A percentile compares a stretch with the other conserved stretches of the same genome.
These are phyloP conservation scores for Cucurbita moschata DNA, from an alignment of 306 rosid genomes.

Conservation along the genomic window DNA sequence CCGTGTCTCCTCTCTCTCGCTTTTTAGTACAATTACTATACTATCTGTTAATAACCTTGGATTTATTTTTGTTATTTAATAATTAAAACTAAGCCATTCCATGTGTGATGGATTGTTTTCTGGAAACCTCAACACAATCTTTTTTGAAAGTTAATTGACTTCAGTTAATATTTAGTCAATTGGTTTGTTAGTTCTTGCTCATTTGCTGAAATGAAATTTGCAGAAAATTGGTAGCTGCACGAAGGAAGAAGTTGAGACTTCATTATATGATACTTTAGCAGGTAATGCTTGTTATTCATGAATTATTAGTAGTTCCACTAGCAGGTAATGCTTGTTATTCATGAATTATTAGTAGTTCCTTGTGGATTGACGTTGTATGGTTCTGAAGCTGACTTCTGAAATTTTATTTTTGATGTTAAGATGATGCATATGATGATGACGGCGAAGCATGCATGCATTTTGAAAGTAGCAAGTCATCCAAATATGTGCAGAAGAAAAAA, in stretches of 20 bases:
- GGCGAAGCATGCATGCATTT: slow-evolving; percentile 60
- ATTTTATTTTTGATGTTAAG: slow-evolving; percentile 49
- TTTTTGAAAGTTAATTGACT: not conserved
- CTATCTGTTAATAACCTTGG: not conserved
- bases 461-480: slow-evolving; percentile 46
- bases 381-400: slow-evolving; percentile 9
- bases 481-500: slow-evolving; percentile 44
- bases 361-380: slow-evolving; percentile 11
- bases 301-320: slow-evolving; percentile 8
- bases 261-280: slow-evolving; percentile 50
- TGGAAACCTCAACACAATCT: not conserved
- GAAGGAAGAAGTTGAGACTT: slow-evolving; percentile 88
- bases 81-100: not conserved
- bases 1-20: not conserved
- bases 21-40: not conserved
- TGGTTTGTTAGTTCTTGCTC: not conserved
- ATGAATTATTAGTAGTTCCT: slow-evolving; percentile 11
- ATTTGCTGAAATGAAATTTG: slow-evolving; percentile 14
- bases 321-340: slow-evolving; percentile 39
- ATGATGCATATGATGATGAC: slow-evolving; percentile 56
- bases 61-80: not conserved
- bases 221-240: slow-evolving; percentile 63
- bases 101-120: not conserved
- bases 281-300: slow-evolving; percentile 34
- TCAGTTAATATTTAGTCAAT: not conserved